Percentiles rank a stretch among this genome's conserved stretches.
Evolutionary conservation across 2,329 filamentous ascomycete genomes (phyloP).

Genomic region (Calycina herbarum): DNA sequence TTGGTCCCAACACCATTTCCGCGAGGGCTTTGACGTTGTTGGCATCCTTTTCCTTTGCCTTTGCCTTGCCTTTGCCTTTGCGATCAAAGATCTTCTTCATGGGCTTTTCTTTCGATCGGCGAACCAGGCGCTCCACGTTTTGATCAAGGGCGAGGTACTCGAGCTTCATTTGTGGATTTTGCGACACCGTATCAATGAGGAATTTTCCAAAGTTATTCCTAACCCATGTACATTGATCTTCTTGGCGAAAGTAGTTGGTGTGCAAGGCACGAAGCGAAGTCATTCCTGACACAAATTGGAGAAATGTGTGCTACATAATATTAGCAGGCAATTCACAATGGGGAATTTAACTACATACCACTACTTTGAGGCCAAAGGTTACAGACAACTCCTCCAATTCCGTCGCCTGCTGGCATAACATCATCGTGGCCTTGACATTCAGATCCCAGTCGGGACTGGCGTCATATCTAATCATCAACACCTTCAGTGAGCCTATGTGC

Average conservation of each 20-base stretch:
- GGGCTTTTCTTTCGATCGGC: conserved; percentile 30
- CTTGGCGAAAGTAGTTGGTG: conserved; percentile 53
- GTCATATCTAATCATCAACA: conserved; percentile 62
- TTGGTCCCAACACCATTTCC: conserved; percentile 13
- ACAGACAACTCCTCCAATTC: conserved; percentile 56
- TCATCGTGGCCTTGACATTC: conserved; percentile 53
- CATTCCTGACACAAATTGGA: conserved; percentile 53
- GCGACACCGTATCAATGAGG: conserved; percentile 57
- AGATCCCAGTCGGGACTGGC: conserved; percentile 55
- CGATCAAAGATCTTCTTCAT: conserved; percentile 29
- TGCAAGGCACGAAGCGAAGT: conserved; percentile 55
- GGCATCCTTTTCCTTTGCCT: neutral
- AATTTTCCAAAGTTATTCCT: conserved; percentile 59
- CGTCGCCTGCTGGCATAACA: conserved; percentile 53
- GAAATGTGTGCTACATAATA: conserved; percentile 52
- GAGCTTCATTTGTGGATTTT: conserved; percentile 55
- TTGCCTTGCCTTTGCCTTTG: conserved; percentile 29
- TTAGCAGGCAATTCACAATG: neutral
- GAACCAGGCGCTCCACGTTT: conserved; percentile 49
- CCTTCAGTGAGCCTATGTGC: conserved; percentile 54
- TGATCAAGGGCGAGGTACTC: conserved; percentile 58
- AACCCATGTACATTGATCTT: conserved; percentile 57
- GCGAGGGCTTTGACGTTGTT: conserved; percentile 9
- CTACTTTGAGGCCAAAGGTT: conserved; percentile 52
- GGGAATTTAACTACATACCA: conserved; percentile 47